Conservation (phyloP, 1,284 basidiomycete genomes). For the Rhodotorula mucilaginosa region DNA sequence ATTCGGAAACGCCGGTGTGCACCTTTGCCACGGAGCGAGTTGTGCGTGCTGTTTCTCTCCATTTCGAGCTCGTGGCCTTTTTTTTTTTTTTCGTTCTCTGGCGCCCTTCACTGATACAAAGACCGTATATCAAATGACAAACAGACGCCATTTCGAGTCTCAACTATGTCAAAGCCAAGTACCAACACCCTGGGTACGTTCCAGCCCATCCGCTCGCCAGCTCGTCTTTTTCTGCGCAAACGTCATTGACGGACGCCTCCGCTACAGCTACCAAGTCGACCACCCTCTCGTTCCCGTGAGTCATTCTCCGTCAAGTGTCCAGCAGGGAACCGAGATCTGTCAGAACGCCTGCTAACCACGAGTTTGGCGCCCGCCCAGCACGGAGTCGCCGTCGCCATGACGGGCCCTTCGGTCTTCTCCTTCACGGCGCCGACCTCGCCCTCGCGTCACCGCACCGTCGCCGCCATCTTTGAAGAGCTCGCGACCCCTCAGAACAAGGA, state of each 20-base stretch:
- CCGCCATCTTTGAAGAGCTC: constrained; percentile 69
- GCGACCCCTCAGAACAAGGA: constrained; percentile 54
- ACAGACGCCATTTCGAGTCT: constrained; percentile 73
- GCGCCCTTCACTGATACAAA: constrained; percentile 80
- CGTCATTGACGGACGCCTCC: neutral
- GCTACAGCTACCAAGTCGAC: constrained; percentile 58
- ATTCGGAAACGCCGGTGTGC: constrained; percentile 18
- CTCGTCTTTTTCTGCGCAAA: neutral
- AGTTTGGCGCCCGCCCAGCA: constrained; percentile 30
- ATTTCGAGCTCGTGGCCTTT: constrained; percentile 45
- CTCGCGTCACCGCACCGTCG: constrained; percentile 81
- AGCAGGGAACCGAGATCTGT: neutral
- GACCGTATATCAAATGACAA: too few species aligned
- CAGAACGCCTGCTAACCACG: too few species aligned
- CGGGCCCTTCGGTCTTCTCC: constrained; percentile 85
- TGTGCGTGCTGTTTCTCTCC: neutral
- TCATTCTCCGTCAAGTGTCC: neutral
- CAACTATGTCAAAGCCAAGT: constrained; percentile 60
- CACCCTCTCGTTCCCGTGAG: constrained; percentile 80
- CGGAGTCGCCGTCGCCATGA: constrained; percentile 66
- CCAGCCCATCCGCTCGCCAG: too few species aligned
- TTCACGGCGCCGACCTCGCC: constrained; percentile 91
- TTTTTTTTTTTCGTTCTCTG: too few species aligned
- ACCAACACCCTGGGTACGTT: constrained; percentile 56
- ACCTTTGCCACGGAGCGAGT: constrained; percentile 13